Evolutionary conservation across 352 stramenopile species (phyloP).

Genomic region (Globisporangium nodosum): DNA sequence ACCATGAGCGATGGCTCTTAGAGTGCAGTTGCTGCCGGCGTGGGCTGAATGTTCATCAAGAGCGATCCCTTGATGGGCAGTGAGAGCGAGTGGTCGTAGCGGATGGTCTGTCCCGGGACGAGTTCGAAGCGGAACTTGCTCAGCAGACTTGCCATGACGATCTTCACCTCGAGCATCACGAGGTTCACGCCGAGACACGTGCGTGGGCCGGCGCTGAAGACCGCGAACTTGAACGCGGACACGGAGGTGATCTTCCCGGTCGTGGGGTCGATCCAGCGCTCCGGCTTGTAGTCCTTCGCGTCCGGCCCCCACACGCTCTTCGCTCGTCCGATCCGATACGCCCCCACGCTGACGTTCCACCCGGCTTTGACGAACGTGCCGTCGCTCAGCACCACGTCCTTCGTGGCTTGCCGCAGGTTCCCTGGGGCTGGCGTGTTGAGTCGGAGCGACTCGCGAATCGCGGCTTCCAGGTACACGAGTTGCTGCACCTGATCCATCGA

Average conservation of each 20-base stretch:
- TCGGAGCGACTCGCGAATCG: slow-evolving; percentile 26
- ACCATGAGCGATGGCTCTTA: neutral
- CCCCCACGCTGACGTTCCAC: slow-evolving; percentile 26
- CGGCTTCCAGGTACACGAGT: slow-evolving; percentile 16
- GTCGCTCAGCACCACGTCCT: slow-evolving; percentile 46
- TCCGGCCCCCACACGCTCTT: slow-evolving; percentile 43
- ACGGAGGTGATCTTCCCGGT: slow-evolving; percentile 15
- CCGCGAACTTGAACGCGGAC: slow-evolving; percentile 32
- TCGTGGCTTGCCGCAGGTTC: slow-evolving; percentile 19
- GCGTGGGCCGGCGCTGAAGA: slow-evolving; percentile 38
- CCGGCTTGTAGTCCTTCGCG: slow-evolving; percentile 31
- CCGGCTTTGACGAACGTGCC: slow-evolving; percentile 38
- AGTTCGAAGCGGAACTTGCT: slow-evolving; percentile 23
- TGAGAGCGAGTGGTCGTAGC: slow-evolving; percentile 12
- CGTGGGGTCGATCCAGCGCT: slow-evolving; percentile 35
- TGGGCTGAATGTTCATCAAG: neutral
- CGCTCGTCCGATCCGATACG: slow-evolving; percentile 36
- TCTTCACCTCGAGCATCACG: slow-evolving; percentile 44
- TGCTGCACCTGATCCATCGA: slow-evolving; percentile 7
- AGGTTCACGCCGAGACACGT: slow-evolving; percentile 36
- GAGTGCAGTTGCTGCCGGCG: neutral
- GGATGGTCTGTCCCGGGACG: slow-evolving; percentile 1
- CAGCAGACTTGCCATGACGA: slow-evolving; percentile 24
- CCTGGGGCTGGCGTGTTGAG: slow-evolving; percentile 25
- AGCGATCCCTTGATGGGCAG: slow-evolving; percentile 11